phyloP scores from a whole-genome alignment of 345 rosid genomes.

The Brassica napus region DNA sequence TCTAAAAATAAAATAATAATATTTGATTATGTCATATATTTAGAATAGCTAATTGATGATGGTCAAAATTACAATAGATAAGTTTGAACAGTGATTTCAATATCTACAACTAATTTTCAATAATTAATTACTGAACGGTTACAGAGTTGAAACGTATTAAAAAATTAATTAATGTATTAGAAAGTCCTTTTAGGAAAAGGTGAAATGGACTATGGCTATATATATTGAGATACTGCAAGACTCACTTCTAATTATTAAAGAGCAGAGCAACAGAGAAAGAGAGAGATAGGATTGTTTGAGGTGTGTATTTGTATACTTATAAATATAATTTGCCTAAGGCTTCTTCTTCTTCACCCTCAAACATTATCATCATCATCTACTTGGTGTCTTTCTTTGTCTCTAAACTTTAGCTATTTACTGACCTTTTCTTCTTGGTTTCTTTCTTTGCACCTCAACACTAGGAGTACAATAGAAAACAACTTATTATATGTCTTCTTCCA shows the following conservation, averaged over 20 bases:
- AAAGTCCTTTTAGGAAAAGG: background rate
- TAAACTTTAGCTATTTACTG: constrained; percentile 32
- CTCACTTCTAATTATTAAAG: constrained; percentile 33
- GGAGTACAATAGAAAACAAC: background rate
- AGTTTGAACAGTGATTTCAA: background rate
- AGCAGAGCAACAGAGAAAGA: constrained; percentile 18
- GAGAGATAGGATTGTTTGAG: constrained; percentile 18
- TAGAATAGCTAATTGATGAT: background rate
- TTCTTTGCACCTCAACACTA: constrained; percentile 32
- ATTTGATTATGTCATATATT: background rate
- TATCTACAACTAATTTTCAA: background rate
- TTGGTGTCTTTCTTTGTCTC: constrained; percentile 32
- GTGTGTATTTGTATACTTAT: constrained; percentile 16
- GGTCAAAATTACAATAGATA: background rate
- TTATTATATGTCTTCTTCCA: constrained; percentile 32
- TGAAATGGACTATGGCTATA: constrained; percentile 15
- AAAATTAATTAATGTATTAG: background rate
- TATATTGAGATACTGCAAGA: constrained; percentile 1
- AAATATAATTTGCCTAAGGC: constrained; percentile 14
- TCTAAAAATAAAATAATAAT: background rate
- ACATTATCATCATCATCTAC: constrained; percentile 28
- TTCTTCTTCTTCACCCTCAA: constrained; percentile 28
- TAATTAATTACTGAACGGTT: background rate
- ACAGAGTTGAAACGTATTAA: background rate
- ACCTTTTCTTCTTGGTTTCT: constrained; percentile 42